These are phyloP conservation scores for Asterella californica DNA, from an alignment of 225 moss, liverwort and hornwort genomes.

Conservation along the genomic window DNA sequence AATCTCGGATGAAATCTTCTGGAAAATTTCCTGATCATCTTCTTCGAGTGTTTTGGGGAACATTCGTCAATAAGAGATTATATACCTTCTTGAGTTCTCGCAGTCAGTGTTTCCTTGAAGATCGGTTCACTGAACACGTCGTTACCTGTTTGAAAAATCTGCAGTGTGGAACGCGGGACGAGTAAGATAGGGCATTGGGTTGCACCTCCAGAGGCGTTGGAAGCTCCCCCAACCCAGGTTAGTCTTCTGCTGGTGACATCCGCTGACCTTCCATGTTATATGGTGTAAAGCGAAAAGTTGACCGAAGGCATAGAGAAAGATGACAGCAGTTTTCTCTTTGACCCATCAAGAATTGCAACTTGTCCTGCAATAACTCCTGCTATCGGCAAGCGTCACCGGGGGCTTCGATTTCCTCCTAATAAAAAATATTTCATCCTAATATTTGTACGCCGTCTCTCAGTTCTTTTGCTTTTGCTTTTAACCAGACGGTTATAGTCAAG, in stretches of 20 bases:
- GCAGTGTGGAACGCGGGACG: slow-evolving; percentile 14
- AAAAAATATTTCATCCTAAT: no score
- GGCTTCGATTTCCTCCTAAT: no score
- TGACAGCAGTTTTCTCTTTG: no score
- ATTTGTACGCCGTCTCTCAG: background rate
- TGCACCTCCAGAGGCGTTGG: slow-evolving; percentile 10
- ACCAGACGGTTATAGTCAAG: background rate
- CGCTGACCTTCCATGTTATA: background rate
- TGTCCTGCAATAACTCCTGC: no score
- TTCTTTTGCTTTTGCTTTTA: no score
- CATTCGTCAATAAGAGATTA: background rate
- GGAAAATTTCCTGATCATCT: background rate
- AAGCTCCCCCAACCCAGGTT: slow-evolving; percentile 6
- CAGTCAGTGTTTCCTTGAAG: background rate
- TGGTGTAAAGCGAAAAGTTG: background rate
- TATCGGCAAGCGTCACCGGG: no score
- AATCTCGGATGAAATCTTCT: no score
- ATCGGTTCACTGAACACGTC: background rate
- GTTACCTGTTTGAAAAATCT: no score
- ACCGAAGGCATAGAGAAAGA: background rate
- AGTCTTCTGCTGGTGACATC: background rate
- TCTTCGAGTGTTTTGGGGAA: background rate
- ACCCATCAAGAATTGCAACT: no score
- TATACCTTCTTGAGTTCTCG: background rate
- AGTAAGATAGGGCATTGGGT: slow-evolving; percentile 11